Evolutionary conservation across 495 filamentous ascomycete species (phyloP), one percentile per base, ranked within the genome.

Genomic region (Rhypophila decipiens): DNA sequence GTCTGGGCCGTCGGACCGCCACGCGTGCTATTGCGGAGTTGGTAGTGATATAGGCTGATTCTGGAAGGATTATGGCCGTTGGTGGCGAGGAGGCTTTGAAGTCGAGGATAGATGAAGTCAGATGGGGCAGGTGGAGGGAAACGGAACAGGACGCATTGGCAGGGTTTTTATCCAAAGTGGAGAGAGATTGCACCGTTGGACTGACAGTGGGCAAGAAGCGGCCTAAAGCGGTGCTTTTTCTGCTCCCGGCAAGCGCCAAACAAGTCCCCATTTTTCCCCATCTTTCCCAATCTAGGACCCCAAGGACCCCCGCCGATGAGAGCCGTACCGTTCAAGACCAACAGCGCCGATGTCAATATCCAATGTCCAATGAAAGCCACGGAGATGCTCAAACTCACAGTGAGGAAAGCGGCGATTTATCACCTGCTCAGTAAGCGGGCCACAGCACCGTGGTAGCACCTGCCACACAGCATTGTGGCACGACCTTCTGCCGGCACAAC

Each of bases 121-220:
- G 48, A 47, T 27, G 48, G 47, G 51, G 17, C 27, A 41, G 31
- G 31, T 46, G 39, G 38, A 44, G 44, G 40, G 47, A 49, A 50
- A 48, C 24, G 45, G 48, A 43, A 35, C 12, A 44, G 20, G 11
- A 29, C 42, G 45, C 50, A 46, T 47, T 54, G 42, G 42, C 51
- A 36, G 44, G 21, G 24, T 39, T 50, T 59, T 61, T 64, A 64
- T 64, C 61, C 61, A 64, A 64, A 64, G 61, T 64, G 51, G 49
- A 51, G 45, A 41, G 45, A 57, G 44, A 61, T 61, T 61, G 35
- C 51, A 29, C 23, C 13, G 24, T 61, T 61, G 35, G 49, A 29
- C 23, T 15, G 24, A 17, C 36, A 21, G 19, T 17, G 21, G 13
- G 18, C 17, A n/a, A n/a, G 33, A 29, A 17, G 27, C 36, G 49